Percentiles rank a stretch among this genome's conserved stretches.
phyloP scores from a whole-genome alignment of 2,329 filamentous ascomycete genomes.

The Apiospora sp. region DNA sequence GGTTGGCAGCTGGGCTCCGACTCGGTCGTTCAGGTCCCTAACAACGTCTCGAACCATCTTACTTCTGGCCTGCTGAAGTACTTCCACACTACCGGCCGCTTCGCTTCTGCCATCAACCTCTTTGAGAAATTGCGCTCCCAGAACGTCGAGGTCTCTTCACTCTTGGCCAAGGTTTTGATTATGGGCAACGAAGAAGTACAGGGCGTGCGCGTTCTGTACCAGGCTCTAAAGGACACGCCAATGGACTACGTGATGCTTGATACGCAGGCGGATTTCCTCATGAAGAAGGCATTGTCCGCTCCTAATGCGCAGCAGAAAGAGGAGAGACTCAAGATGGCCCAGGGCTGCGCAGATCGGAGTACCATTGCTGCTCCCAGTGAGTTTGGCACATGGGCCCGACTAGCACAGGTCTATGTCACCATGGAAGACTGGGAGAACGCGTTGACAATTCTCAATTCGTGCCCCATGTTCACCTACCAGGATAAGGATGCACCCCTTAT shows the following conservation, averaged over 20 bases:
- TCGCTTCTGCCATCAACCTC: slow-evolving; percentile 93
- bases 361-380: slow-evolving; percentile 96
- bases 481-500: slow-evolving; percentile 96
- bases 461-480: slow-evolving; percentile 99
- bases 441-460: slow-evolving; percentile 93
- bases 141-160: slow-evolving; percentile 92
- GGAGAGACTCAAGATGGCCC: slow-evolving; percentile 80
- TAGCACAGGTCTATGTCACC: slow-evolving; percentile 92
- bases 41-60: slow-evolving; percentile 94
- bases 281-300: slow-evolving; percentile 76
- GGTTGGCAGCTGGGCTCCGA: slow-evolving; percentile 97
- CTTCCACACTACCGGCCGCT: slow-evolving; percentile 93
- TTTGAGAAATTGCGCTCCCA: slow-evolving; percentile 94
- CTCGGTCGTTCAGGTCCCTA: slow-evolving; percentile 95
- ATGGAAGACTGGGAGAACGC: slow-evolving; percentile 98
- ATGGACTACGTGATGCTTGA: slow-evolving; percentile 99
- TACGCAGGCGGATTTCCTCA: slow-evolving; percentile 89
- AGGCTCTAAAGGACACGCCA: slow-evolving; percentile 87
- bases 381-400: slow-evolving; percentile 93
- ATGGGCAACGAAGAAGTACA: slow-evolving; percentile 98
- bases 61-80: slow-evolving; percentile 94
- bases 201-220: slow-evolving; percentile 85
- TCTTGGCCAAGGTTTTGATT: slow-evolving; percentile 89
- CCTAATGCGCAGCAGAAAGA: slow-evolving; percentile 63
- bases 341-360: slow-evolving; percentile 92